Base-by-base conservation (phyloP, 805 yeast species). In the Pichia exigua region DNA sequence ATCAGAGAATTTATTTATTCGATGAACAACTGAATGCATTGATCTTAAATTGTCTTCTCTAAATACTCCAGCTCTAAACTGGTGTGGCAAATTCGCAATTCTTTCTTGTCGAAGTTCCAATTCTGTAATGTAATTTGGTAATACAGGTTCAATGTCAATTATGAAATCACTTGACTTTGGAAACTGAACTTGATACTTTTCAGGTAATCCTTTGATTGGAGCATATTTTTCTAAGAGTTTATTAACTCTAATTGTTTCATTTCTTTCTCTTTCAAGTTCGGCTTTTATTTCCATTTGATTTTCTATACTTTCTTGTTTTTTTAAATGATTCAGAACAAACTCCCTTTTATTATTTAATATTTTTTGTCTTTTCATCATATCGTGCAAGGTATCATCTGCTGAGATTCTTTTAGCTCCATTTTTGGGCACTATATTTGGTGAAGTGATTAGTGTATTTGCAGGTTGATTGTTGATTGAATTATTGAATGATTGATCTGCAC, bases 171-270 rank as follows among this genome's bases (percentile, higher is more conserved):
- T 35, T 20, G 43, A 10, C 17, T 42, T 40, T 8, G 56, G 56
- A 13, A 53, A 46, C 7, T 32, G 21, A 15, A 47, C 45, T n/a
- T 53, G 58, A 44, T 56, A 56, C 46, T 57, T 55, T 27, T 42
- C 20, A 15, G 59, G 59, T 45, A 55, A 30, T 21, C 32, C 28
- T 39, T 47, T 53, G 12, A 55, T 44, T 15, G 53, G 54, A 1
- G 51, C 49, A 24, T 45, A 47, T 4, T 48, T 45, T 35, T 44
- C 48, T 7, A 50, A 27, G 30, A 50, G 32, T 44, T 49, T 39
- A 49, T 42, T 20, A n/a, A 49, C 26, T 28, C 52, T 41, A 18
- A 41, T 28, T 12, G 20, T 39, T 40, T 50, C 38, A 10, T 30
- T n/a, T 27, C 42, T 44, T 21, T 47, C 40, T 21, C 47, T 45